Percentiles rank a stretch among this genome's conserved stretches.
phyloP scores from a whole-genome alignment of 768 basidiomycete genomes.

The Leucosporidium creatinivorum region DNA sequence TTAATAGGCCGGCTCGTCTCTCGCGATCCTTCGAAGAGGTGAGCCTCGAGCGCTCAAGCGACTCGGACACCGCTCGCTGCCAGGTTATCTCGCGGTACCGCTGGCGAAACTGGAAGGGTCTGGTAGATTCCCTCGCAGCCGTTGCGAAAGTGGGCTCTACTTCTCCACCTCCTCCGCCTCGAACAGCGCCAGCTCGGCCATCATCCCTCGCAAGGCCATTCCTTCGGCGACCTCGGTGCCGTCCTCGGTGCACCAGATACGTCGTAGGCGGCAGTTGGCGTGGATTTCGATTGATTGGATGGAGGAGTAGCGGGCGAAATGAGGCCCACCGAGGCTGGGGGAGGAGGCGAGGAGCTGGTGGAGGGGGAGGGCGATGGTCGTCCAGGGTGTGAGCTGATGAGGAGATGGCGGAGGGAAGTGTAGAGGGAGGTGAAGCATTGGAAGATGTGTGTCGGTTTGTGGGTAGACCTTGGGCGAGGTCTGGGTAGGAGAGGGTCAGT shows the following conservation, averaged over 20 bases:
- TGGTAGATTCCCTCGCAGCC: no score
- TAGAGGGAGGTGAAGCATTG: conserved; percentile 17
- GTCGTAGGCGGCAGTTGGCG: conserved; percentile 12
- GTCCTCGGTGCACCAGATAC: conserved; percentile 20
- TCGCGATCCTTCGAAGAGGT: no score
- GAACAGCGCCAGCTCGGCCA: conserved; percentile 19
- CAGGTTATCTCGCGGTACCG: no score
- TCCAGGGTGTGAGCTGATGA: conserved; percentile 17
- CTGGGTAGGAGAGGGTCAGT: background rate
- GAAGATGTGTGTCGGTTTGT: background rate
- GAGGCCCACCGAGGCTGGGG: background rate
- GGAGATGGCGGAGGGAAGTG: background rate
- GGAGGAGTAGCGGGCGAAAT: background rate
- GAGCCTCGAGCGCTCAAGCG: no score
- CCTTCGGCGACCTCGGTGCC: background rate
- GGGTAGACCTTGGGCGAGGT: background rate
- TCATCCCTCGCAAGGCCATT: background rate
- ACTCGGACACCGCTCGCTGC: no score
- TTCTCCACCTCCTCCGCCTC: background rate
- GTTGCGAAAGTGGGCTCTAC: background rate
- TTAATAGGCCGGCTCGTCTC: no score
- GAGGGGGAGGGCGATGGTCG: conserved; percentile 15
- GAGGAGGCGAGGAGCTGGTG: conserved; percentile 1
- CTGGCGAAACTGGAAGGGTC: no score
- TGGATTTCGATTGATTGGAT: conserved; percentile 15